Conservation (phyloP, 1,284 basidiomycete species). For the Baeospora myosura region DNA sequence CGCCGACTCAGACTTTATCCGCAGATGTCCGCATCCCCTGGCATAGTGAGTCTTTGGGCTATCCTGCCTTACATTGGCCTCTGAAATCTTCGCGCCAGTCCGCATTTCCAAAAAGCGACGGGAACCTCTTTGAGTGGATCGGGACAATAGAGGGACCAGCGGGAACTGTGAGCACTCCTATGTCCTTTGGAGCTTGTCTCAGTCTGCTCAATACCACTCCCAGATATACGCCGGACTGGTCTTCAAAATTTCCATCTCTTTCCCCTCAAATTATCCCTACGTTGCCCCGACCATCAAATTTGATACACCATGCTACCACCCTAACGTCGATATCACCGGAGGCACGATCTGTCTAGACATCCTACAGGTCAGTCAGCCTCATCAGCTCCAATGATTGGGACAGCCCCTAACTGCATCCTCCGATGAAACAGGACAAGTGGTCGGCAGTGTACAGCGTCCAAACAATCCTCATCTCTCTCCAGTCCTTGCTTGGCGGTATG, state of each 20-base stretch:
- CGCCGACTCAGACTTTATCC: constrained; percentile 6
- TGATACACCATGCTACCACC: constrained; percentile 79
- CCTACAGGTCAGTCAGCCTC: constrained; percentile 46
- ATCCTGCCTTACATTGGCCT: constrained; percentile 6
- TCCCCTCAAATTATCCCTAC: constrained; percentile 81
- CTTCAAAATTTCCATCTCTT: constrained; percentile 75
- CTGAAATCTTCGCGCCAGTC: constrained; percentile 45
- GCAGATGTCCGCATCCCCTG: constrained; percentile 79
- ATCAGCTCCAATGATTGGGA: background rate
- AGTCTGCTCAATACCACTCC: constrained; percentile 1
- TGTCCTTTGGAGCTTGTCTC: background rate
- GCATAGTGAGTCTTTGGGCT: constrained; percentile 50
- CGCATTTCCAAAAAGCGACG: constrained; percentile 76
- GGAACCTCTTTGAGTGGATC: constrained; percentile 77
- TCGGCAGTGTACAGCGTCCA: constrained; percentile 86
- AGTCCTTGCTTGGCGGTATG: constrained; percentile 77
- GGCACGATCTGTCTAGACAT: constrained; percentile 84
- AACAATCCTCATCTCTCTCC: constrained; percentile 79
- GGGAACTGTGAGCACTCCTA: constrained; percentile 53
- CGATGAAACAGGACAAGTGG: constrained; percentile 68
- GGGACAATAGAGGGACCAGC: constrained; percentile 76
- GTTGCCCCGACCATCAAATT: constrained; percentile 74
- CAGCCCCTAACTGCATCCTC: background rate
- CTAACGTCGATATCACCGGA: constrained; percentile 73
- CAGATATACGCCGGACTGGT: constrained; percentile 72